Evolutionary conservation across 2,329 filamentous ascomycete species (phyloP).

Genomic region (Penicillium sp.): DNA sequence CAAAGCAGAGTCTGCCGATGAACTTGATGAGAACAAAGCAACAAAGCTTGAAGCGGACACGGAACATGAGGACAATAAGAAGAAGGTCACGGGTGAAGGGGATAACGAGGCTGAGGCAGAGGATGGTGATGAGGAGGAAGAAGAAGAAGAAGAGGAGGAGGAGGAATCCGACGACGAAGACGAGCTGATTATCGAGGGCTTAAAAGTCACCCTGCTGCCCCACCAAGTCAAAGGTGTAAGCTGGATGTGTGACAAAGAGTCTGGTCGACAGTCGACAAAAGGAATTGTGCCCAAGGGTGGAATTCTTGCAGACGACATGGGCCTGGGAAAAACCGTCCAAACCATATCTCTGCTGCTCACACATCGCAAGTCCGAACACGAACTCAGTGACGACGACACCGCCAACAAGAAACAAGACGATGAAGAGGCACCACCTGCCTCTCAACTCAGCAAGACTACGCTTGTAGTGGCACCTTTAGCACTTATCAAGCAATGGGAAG

Average conservation of each 20-base stretch:
- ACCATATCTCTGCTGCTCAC: slow-evolving; percentile 83
- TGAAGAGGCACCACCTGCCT: slow-evolving; percentile 64
- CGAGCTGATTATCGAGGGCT: slow-evolving; percentile 70
- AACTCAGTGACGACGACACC: slow-evolving; percentile 22
- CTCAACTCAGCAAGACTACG: slow-evolving; percentile 70
- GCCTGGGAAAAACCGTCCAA: slow-evolving; percentile 93
- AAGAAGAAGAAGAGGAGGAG: slow-evolving; percentile 39
- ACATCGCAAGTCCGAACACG: slow-evolving; percentile 68
- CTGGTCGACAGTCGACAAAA: slow-evolving; percentile 78
- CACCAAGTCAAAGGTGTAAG: slow-evolving; percentile 92
- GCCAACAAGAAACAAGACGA: slow-evolving; percentile 44
- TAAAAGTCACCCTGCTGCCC: slow-evolving; percentile 83
- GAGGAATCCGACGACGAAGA: slow-evolving; percentile 55
- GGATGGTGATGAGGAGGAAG: slow-evolving; percentile 24
- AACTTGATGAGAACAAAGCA: slow-evolving; percentile 37
- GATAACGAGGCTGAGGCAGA: slow-evolving; percentile 37
- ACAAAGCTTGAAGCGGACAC: slow-evolving; percentile 53
- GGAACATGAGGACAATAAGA: slow-evolving; percentile 35
- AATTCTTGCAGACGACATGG: slow-evolving; percentile 94
- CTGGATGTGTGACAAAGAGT: slow-evolving; percentile 94
- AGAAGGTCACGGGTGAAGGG: slow-evolving; percentile 39
- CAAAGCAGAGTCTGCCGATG: slow-evolving; percentile 32
- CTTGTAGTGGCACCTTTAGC: slow-evolving; percentile 91
- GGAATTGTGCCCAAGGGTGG: slow-evolving; percentile 81
- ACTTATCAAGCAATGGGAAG: slow-evolving; percentile 95